Base-by-base conservation (phyloP, 345 rosid genomes). In the Raphanus sativus region DNA sequence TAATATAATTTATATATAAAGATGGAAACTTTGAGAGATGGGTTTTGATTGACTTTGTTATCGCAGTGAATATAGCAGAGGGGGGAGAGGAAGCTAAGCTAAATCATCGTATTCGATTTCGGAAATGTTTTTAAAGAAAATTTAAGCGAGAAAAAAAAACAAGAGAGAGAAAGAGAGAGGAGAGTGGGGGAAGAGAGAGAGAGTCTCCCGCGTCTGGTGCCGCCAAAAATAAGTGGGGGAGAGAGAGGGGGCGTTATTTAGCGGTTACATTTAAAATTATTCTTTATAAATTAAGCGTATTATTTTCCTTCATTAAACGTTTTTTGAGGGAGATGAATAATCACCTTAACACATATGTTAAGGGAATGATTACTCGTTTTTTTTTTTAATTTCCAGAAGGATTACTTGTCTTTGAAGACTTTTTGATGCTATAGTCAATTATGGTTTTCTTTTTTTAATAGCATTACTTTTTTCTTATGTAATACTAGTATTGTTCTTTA, bases 171-270 rank as follows among this genome's bases (percentile, higher is more conserved):
- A 26, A 48, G 17, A 48, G 52, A 13, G 54, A 66, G 13, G 56
- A 67, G 63, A 73, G 45, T 45, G 54, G 8, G 60, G 13, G 34
- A 60, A 56, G 67, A 12, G 67, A 25, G 33, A 66, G 78, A 70
- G 62, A 70, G 86, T 59, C 71, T 75, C 45, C 92, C 89, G 92
- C 83, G 75, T 88, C 86, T 79, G 71, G 85, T 86, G 92, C 91
- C 96, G 97, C 97, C 97, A 92, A 90, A 79, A 90, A 83, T 84
- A 70, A 86, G 88, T 84, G 89, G 85, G 84, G 62, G 85, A 70
- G 82, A 80, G 81, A 75, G 66, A 76, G 74, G 81, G 45, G 85
- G 87, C 84, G 89, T 81, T 81, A 79, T 83, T 81, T 74, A 83
- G 88, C 87, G 80, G 90, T 84, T 85, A 80, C 80, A 59, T 65